phyloP scores from a whole-genome alignment of 345 rosid species.

The Rhodomyrtus tomentosa region DNA sequence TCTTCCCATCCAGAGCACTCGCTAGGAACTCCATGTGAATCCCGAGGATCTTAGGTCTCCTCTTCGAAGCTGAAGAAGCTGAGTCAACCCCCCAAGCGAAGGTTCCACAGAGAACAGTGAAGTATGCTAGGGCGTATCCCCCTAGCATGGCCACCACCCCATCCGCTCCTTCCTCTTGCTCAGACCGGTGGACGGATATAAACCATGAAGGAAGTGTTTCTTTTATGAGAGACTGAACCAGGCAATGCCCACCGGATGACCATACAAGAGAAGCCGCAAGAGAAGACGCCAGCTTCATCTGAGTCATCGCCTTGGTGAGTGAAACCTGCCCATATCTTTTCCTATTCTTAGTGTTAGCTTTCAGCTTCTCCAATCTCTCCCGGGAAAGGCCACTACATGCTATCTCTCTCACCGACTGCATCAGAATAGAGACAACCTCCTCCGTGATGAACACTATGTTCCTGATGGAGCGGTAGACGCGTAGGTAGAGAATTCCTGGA shows the following conservation, averaged over 20 bases:
- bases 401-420: slow-evolving; percentile 69
- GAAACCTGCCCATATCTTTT: slow-evolving; percentile 69
- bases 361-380: slow-evolving; percentile 47
- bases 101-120: slow-evolving; percentile 65
- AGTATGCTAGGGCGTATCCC: slow-evolving; percentile 82
- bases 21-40: slow-evolving; percentile 76
- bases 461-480: slow-evolving; percentile 65
- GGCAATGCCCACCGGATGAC: slow-evolving; percentile 67
- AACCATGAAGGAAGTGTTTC: slow-evolving; percentile 96
- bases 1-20: slow-evolving; percentile 74
- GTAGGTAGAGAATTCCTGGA: slow-evolving; percentile 82
- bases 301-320: slow-evolving; percentile 60
- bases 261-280: slow-evolving; percentile 86
- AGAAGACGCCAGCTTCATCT: slow-evolving; percentile 79
- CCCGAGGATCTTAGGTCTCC: slow-evolving; percentile 55
- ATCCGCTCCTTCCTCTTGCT: slow-evolving; percentile 33
- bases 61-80: slow-evolving; percentile 50
- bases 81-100: slow-evolving; percentile 93
- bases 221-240: slow-evolving; percentile 65
- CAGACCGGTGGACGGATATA: slow-evolving; percentile 51
- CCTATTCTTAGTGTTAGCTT: slow-evolving; percentile 37
- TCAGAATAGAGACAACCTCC: slow-evolving; percentile 67
- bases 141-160: slow-evolving; percentile 65
- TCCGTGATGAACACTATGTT: slow-evolving; percentile 63
- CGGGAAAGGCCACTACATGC: slow-evolving; percentile 39